A percentile compares a stretch with the other conserved stretches of the same genome.
phyloP scores from a whole-genome alignment of 805 yeast genomes.

The Saccharomycopsis synnaedendra region DNA sequence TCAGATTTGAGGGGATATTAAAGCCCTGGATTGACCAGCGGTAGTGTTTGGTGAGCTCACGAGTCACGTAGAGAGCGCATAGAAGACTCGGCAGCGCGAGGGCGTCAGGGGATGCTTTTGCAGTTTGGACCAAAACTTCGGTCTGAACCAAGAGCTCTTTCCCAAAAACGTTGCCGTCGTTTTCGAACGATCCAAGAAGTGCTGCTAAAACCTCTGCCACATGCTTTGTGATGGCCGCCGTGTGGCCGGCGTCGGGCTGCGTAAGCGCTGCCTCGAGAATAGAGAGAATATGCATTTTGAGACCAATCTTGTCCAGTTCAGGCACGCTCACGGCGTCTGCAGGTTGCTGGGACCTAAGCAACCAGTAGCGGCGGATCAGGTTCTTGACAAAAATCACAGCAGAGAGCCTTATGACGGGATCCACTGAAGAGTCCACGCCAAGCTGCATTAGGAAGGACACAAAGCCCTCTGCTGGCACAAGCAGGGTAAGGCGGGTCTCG shows the following conservation, averaged over 20 bases:
- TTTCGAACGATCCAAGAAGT: conserved; percentile 5
- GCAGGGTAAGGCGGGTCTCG: conserved; percentile 3
- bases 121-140: conserved; percentile 15
- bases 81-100: neutral
- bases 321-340: conserved; percentile 1
- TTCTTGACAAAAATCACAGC: conserved; percentile 64
- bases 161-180: conserved; percentile 9
- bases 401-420: conserved; percentile 39
- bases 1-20: conserved; percentile 27
- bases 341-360: conserved; percentile 8
- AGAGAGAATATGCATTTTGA: conserved; percentile 5
- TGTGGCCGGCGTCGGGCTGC: neutral
- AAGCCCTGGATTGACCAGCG: conserved; percentile 18
- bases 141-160: conserved; percentile 6
- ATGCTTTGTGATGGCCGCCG: neutral
- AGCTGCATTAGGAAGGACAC: conserved; percentile 34
- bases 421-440: conserved; percentile 32
- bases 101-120: conserved; percentile 16
- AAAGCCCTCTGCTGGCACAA: conserved; percentile 5
- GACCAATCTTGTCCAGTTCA: conserved; percentile 4
- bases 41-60: conserved; percentile 12
- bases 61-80: conserved; percentile 5
- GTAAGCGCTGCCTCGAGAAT: neutral
- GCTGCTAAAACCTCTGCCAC: conserved; percentile 3
- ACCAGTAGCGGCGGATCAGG: conserved; percentile 45